phyloP scores from a whole-genome alignment of 176 grass and related monocot genomes.

The Bolboschoenus planiculmis region DNA sequence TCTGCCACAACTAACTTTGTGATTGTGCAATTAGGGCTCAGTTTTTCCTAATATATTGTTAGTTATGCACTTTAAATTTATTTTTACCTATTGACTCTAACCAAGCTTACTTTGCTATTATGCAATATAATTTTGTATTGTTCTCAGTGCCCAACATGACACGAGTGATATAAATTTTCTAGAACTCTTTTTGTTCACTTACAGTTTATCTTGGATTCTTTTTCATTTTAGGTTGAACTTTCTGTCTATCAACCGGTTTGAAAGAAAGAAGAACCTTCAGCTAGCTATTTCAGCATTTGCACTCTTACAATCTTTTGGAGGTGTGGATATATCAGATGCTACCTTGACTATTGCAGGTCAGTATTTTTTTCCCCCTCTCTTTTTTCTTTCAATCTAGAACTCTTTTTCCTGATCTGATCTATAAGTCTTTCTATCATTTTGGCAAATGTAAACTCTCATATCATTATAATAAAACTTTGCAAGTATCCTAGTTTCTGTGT shows the following conservation, averaged over 20 bases:
- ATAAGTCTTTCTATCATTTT: background rate
- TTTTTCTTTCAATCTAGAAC: background rate
- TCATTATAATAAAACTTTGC: background rate
- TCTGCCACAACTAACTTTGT: background rate
- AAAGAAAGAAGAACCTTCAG: conserved; percentile 92
- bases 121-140: background rate
- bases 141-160: background rate
- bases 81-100: background rate
- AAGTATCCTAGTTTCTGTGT: background rate
- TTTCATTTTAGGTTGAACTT: conserved; percentile 75
- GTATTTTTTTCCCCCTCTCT: conserved; percentile 14
- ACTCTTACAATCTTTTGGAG: conserved; percentile 45
- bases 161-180: background rate
- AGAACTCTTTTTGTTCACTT: background rate
- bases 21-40: background rate
- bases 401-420: background rate
- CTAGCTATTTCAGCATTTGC: conserved; percentile 93
- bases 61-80: background rate
- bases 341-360: conserved; percentile 85
- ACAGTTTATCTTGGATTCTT: background rate
- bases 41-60: background rate
- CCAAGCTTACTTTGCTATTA: background rate
- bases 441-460: background rate
- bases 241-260: conserved; percentile 90
- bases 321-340: conserved; percentile 35